Conservation (phyloP, 2,329 filamentous ascomycete species). For the Pestalotiopsis sp. region DNA sequence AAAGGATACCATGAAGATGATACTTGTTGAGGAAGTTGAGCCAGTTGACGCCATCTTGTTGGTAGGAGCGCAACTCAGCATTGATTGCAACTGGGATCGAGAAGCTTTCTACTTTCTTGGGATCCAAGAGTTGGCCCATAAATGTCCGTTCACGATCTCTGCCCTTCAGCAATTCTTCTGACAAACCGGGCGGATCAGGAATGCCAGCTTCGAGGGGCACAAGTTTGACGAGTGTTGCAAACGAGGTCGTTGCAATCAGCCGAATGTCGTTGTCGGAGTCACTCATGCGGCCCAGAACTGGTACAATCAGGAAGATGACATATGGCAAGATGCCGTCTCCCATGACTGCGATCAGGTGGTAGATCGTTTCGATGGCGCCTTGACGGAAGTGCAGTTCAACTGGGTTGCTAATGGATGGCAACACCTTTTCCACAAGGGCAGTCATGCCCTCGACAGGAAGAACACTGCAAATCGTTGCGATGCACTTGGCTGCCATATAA, state of each 20-base stretch:
- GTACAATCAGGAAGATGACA: constrained; percentile 98
- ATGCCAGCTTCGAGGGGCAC: constrained; percentile 97
- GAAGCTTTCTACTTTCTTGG: constrained; percentile 95
- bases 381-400: constrained; percentile 87
- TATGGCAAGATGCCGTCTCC: constrained; percentile 94
- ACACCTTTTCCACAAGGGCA: constrained; percentile 86
- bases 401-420: constrained; percentile 90
- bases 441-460: constrained; percentile 96
- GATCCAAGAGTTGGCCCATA: constrained; percentile 93
- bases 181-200: constrained; percentile 91
- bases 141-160: constrained; percentile 95
- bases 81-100: constrained; percentile 95
- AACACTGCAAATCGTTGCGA: constrained; percentile 96
- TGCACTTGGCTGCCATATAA: constrained; percentile 95
- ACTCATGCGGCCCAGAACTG: constrained; percentile 96
- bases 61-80: constrained; percentile 92
- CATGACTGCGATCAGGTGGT: constrained; percentile 98
- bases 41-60: constrained; percentile 99
- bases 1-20: constrained; percentile 96
- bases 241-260: constrained; percentile 92
- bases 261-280: constrained; percentile 96
- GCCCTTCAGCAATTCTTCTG: constrained; percentile 83
- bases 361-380: constrained; percentile 92
- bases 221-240: constrained; percentile 94
- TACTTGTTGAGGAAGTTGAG: constrained; percentile 97